These are phyloP conservation scores for Apiospora rasikravindrae DNA, from an alignment of 2,329 filamentous ascomycete species.

Conservation along the genomic window DNA sequence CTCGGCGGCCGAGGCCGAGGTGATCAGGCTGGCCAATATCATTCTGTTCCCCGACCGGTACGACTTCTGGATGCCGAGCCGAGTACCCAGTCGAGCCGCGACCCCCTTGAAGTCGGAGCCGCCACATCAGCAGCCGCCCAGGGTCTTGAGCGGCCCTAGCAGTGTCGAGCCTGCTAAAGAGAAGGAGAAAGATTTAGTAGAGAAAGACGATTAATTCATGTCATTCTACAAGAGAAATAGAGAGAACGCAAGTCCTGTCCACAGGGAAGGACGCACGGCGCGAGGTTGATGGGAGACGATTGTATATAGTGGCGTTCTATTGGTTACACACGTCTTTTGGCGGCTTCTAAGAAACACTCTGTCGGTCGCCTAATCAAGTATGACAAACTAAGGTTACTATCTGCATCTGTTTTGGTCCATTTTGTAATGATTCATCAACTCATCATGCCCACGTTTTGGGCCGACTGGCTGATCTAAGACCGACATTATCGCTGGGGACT, in stretches of 20 bases:
- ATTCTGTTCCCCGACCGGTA: slow-evolving; percentile 61
- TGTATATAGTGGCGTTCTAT: not conserved
- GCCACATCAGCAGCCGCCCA: not conserved
- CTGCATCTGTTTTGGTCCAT: not conserved
- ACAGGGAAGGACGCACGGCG: not conserved
- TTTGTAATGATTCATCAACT: not conserved
- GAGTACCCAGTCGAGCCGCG: slow-evolving; percentile 24
- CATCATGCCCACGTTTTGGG: not conserved
- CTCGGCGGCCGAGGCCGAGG: slow-evolving; percentile 54
- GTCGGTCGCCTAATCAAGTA: slow-evolving; percentile 8
- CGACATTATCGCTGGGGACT: not conserved
- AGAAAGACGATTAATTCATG: not conserved
- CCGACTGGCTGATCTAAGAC: not conserved
- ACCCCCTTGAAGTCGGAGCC: not conserved
- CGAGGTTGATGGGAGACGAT: not conserved
- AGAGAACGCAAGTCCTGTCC: not conserved
- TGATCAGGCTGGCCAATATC: slow-evolving; percentile 59
- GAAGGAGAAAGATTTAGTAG: not conserved
- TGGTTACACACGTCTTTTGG: not conserved
- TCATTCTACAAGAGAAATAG: not conserved
- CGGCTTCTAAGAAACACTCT: not conserved
- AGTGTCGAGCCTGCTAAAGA: not conserved
- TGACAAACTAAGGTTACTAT: not conserved
- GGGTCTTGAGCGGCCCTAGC: not conserved
- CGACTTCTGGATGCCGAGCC: slow-evolving; percentile 52